Evolutionary conservation across 2,329 filamentous ascomycete genomes (phyloP).

Genomic region (Juglanconis sp.): DNA sequence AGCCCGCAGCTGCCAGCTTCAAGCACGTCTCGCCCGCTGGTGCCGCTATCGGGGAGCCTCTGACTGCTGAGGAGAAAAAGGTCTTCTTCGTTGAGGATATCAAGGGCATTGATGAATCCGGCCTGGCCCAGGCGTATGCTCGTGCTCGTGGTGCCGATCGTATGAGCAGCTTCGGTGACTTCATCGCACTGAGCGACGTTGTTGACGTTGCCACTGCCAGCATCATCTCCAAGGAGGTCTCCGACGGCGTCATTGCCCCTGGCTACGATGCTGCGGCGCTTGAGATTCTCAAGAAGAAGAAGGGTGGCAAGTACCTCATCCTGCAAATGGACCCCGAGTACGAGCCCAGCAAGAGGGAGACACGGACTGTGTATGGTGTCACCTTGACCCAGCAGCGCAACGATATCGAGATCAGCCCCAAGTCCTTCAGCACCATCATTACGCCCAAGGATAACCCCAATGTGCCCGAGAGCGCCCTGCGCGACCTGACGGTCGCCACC

Average conservation of each 20-base stretch:
- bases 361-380: constrained; percentile 85
- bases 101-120: constrained; percentile 78
- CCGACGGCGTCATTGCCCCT: constrained; percentile 92
- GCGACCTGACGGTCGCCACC: constrained; percentile 90
- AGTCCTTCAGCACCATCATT: constrained; percentile 81
- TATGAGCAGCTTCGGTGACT: constrained; percentile 97
- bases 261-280: constrained; percentile 82
- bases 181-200: constrained; percentile 87
- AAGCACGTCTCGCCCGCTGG: constrained; percentile 98
- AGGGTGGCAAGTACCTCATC: constrained; percentile 94
- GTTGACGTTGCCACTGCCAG: constrained; percentile 92
- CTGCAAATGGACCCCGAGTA: constrained; percentile 91
- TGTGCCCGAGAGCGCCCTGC: constrained; percentile 76
- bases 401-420: constrained; percentile 79
- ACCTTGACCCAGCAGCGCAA: constrained; percentile 89
- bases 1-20: constrained; percentile 93
- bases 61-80: constrained; percentile 85
- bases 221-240: constrained; percentile 97
- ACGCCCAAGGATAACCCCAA: constrained; percentile 74
- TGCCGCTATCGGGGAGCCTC: constrained; percentile 85
- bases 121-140: constrained; percentile 89
- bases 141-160: constrained; percentile 93
- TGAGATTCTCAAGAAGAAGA: constrained; percentile 94
- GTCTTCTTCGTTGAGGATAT: constrained; percentile 99
- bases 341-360: constrained; percentile 75